Base-by-base conservation (phyloP, 139 green algal species). In the Closterium sp. region DNA sequence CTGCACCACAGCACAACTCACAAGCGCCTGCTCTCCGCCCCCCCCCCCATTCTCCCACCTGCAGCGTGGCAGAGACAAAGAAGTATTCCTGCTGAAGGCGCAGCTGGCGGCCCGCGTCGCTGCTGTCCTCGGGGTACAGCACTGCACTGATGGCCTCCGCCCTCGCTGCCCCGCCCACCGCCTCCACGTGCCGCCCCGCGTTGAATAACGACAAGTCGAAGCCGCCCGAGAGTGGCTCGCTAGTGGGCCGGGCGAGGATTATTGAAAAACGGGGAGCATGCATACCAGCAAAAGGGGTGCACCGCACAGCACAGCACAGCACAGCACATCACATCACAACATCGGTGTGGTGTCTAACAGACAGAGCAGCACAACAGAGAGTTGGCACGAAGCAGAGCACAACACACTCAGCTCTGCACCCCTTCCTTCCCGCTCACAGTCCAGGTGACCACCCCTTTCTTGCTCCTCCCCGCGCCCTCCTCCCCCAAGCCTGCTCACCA, bases 181-280 rank as follows among this genome's bases (percentile, higher is more conserved):
- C 98, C 89, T 97, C 95, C 87, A 97, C 91, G 89, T 98, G 97
- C 94, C 93, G 96, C 34, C 98, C 98, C 6, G 97, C 99, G 96
- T 99, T 99, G 96, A 99, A 99, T 1, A 97, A 97, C 95, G 98
- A 96, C 91, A 99, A 96, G 96, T 99, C 98, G 94, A 99, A 99
- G 62, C 62, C 62, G 62, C 62, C 62, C 62, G 62, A 79, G 0
- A 79, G 19, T 13, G 86, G 86, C 86, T 38, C 31, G 1, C 31
- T 89, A 17, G 31, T 85, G 86, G 86, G 19, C 79, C 31, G 1
- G 31, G 31, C 0, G 17, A 0, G 17, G 31, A 89, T 22, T 38
- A 17, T 85, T 73, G 5, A 88, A 17, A 89, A 73, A 88, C 4
- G 29, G 31, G 31, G 1, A 42, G 98, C 17, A 79, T 79, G 62